Evolutionary conservation across 768 basidiomycete genomes (phyloP).

Genomic region (Lyophyllum semitale): DNA sequence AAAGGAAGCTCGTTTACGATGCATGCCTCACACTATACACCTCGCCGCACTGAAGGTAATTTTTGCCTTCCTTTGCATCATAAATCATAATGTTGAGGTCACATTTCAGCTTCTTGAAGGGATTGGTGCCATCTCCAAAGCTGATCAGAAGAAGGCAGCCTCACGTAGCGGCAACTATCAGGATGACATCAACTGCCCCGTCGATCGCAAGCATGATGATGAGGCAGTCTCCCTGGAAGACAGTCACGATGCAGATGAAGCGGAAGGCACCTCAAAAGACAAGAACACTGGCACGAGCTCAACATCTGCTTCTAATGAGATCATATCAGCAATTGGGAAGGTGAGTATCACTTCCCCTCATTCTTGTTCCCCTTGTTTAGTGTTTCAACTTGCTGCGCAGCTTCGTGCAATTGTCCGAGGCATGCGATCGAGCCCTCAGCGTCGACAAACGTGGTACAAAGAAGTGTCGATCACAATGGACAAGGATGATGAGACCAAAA

Average conservation of each 20-base stretch:
- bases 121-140: constrained; percentile 25
- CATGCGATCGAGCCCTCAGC: constrained; percentile 25
- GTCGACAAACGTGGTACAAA: constrained; percentile 16
- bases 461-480: constrained; percentile 8
- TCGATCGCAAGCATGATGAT: neutral
- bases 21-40: constrained; percentile 42
- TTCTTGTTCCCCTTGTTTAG: neutral
- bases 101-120: constrained; percentile 29
- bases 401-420: constrained; percentile 26
- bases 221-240: neutral
- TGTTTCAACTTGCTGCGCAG: constrained; percentile 14
- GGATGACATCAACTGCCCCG: constrained; percentile 14
- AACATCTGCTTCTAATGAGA: neutral
- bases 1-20: constrained; percentile 25
- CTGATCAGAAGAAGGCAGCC: constrained; percentile 18
- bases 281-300: too few relatives aligned
- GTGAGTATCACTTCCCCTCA: neutral
- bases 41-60: constrained; percentile 32
- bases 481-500: neutral
- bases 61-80: neutral
- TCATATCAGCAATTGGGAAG: constrained; percentile 4
- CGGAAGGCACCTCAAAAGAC: neutral
- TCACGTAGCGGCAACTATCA: constrained; percentile 21
- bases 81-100: neutral
- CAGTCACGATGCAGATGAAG: neutral